Conservation (phyloP, 495 filamentous ascomycete species). For the Penicillium fimorum region DNA sequence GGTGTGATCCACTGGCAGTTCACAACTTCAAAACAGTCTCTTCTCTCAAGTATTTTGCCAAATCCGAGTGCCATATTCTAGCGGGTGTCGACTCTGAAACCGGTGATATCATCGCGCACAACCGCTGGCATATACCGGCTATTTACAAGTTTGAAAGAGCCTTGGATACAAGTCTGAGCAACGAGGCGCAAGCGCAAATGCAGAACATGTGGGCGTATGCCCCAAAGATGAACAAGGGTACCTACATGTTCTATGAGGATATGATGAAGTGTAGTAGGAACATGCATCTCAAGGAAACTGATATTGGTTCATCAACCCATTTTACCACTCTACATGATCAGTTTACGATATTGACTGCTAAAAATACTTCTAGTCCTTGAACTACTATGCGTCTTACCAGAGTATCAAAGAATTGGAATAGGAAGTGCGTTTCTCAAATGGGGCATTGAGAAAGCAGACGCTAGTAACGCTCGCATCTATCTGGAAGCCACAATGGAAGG, state of each 20-base stretch:
- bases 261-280: constrained; percentile 11
- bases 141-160: constrained; percentile 8
- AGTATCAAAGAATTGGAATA: constrained; percentile 50
- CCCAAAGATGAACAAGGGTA: constrained; percentile 4
- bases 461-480: constrained; percentile 45
- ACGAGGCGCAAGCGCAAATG: constrained; percentile 5
- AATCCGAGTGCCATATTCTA: constrained; percentile 10
- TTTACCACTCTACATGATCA: not conserved
- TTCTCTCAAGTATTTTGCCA: constrained; percentile 5
- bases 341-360: constrained; percentile 13
- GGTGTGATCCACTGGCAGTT: constrained; percentile 10
- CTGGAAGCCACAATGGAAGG: constrained; percentile 55
- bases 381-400: constrained; percentile 34
- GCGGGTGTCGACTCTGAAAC: constrained; percentile 3
- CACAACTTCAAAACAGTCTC: constrained; percentile 10
- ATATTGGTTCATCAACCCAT: constrained; percentile 4
- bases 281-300: constrained; percentile 4
- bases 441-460: constrained; percentile 51
- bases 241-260: constrained; percentile 7
- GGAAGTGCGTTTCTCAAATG: constrained; percentile 48
- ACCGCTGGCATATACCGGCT: not conserved
- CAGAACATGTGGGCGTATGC: constrained; percentile 9
- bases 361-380: constrained; percentile 24
- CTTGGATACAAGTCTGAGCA: constrained; percentile 5
- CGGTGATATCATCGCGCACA: no score